These are phyloP conservation scores for Uronychia setigera DNA, from an alignment of 73 alveolate species.

Conservation along the genomic window DNA sequence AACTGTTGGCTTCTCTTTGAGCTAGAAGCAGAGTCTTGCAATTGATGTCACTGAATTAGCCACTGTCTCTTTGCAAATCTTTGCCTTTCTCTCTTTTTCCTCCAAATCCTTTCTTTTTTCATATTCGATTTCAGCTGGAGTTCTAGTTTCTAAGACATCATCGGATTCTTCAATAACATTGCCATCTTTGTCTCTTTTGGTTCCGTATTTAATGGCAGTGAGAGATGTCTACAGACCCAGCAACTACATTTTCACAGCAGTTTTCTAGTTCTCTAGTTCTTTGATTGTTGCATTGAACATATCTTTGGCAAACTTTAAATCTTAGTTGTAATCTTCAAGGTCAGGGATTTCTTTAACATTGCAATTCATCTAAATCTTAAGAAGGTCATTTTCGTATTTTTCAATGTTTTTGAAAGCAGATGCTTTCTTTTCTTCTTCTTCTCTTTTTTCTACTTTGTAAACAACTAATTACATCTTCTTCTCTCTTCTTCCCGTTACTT, in stretches of 20 bases:
- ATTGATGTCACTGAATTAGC: constrained; percentile 10
- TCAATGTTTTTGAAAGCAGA: background rate
- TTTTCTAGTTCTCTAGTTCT: background rate
- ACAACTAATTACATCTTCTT: background rate
- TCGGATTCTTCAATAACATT: background rate
- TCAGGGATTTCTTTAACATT: background rate
- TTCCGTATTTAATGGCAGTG: background rate
- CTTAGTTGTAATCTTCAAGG: background rate
- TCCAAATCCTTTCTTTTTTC: background rate
- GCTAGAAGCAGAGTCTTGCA: constrained; percentile 4
- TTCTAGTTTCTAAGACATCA: background rate
- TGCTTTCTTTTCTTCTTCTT: background rate
- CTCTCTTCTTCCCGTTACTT: background rate
- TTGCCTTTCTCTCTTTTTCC: background rate
- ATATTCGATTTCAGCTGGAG: background rate
- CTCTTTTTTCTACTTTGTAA: background rate
- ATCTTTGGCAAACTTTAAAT: background rate
- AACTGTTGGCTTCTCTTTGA: constrained; percentile 15
- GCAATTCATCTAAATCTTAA: background rate
- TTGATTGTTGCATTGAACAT: background rate
- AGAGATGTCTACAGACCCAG: background rate
- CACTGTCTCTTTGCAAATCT: background rate
- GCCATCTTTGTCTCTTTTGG: background rate
- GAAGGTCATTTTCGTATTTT: background rate
- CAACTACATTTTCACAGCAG: background rate